phyloP scores from a whole-genome alignment of 495 filamentous ascomycete genomes.

The Penicillium antarcticum region DNA sequence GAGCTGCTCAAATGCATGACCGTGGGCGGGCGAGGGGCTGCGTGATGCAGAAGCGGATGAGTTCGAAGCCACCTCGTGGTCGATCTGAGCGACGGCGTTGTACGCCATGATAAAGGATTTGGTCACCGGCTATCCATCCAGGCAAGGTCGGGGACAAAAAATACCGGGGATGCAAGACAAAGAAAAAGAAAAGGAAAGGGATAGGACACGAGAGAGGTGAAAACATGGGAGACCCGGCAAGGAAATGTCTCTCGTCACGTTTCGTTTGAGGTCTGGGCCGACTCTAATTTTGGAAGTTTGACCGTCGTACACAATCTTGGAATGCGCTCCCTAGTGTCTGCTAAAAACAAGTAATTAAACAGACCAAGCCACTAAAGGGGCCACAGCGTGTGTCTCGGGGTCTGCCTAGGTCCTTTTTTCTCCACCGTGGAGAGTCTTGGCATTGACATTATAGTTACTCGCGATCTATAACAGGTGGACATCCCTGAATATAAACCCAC shows the following conservation, averaged over 20 bases:
- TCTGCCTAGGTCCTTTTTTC: too few species aligned
- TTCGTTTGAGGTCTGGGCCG: too few species aligned
- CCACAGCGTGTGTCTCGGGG: too few species aligned
- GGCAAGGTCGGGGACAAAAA: background rate
- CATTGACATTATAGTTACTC: too few species aligned
- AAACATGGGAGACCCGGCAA: background rate
- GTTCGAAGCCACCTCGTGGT: constrained; percentile 38
- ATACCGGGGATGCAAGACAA: constrained; percentile 1
- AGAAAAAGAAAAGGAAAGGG: background rate
- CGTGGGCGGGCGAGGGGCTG: constrained; percentile 24
- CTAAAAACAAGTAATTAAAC: too few species aligned
- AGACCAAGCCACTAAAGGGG: too few species aligned
- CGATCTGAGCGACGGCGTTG: constrained; percentile 43
- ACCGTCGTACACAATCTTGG: too few species aligned
- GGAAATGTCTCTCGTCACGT: background rate
- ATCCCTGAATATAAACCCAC: too few species aligned
- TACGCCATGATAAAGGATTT: constrained; percentile 39
- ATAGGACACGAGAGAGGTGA: background rate
- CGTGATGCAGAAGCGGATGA: constrained; percentile 34
- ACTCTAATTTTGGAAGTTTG: too few species aligned
- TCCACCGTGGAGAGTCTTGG: too few species aligned
- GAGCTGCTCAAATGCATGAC: constrained; percentile 25
- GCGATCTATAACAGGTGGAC: too few species aligned
- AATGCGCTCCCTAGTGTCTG: too few species aligned
- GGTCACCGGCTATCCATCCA: constrained; percentile 5